A percentile compares a stretch with the other conserved stretches of the same genome.
Conservation (phyloP, 331 rosid species). For the Pyracantha coccinea region DNA sequence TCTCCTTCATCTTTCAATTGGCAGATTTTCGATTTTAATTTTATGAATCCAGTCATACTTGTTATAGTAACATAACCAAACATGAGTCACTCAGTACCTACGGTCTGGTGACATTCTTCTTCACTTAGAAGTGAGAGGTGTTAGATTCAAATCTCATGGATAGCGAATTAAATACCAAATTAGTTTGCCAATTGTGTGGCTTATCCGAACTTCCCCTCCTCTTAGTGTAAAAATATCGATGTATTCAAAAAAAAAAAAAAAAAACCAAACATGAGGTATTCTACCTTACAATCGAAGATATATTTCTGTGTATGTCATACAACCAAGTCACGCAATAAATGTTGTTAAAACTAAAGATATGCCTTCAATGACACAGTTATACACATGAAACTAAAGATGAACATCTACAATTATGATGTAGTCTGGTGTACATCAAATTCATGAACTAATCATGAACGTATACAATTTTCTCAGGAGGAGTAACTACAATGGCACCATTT, state of each 20-base stretch:
- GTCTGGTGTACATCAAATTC: background rate
- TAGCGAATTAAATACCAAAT: no score
- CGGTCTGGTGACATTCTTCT: no score
- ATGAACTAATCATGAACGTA: background rate
- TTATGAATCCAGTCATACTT: background rate
- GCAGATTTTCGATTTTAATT: background rate
- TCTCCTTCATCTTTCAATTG: background rate
- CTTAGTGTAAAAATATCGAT: no score
- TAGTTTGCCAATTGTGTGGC: no score
- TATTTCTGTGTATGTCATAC: background rate
- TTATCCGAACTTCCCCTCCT: no score
- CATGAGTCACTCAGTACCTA: no score
- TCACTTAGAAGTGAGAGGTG: no score
- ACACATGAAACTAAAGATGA: background rate
- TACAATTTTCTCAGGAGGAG: constrained; percentile 34
- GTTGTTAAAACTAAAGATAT: background rate
- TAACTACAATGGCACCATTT: constrained; percentile 61
- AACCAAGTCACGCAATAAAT: no score
- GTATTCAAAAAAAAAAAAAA: no score
- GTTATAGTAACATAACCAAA: background rate
- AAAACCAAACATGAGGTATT: background rate
- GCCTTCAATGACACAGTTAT: background rate
- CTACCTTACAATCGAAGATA: no score
- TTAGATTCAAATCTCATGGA: no score
- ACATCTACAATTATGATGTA: background rate